phyloP scores from a whole-genome alignment of 805 yeast species.

The Yamadazyma sp. region DNA sequence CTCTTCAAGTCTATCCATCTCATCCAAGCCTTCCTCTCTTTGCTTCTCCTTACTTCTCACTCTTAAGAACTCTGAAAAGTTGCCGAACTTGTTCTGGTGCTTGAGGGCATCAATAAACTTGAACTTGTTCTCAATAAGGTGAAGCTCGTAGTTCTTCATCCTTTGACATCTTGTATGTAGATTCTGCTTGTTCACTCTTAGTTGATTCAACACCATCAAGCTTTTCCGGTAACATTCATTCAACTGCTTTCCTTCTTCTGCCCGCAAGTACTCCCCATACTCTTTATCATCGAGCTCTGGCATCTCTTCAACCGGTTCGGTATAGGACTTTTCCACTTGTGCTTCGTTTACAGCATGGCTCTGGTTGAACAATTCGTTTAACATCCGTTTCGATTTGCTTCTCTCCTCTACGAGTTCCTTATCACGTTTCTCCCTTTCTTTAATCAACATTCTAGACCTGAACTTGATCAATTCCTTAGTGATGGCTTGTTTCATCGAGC shows the following conservation, averaged over 20 bases:
- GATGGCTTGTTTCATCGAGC: slow-evolving; percentile 51
- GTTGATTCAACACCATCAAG: slow-evolving; percentile 18
- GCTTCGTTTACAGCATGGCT: background rate
- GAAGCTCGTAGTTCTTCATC: slow-evolving; percentile 34
- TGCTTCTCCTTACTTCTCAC: slow-evolving; percentile 33
- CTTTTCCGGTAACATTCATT: slow-evolving; percentile 22
- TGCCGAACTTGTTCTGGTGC: slow-evolving; percentile 17
- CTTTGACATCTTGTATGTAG: slow-evolving; percentile 22
- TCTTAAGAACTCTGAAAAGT: slow-evolving; percentile 44
- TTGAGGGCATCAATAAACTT: slow-evolving; percentile 32
- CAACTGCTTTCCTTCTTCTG: slow-evolving; percentile 23
- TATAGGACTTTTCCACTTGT: background rate
- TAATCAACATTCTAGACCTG: slow-evolving; percentile 51
- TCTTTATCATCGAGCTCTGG: slow-evolving; percentile 30
- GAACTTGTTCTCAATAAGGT: slow-evolving; percentile 37
- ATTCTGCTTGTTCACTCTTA: slow-evolving; percentile 18
- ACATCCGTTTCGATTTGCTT: slow-evolving; percentile 45
- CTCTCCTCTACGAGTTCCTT: slow-evolving; percentile 50
- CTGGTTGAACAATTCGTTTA: slow-evolving; percentile 26
- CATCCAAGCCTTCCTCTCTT: slow-evolving; percentile 47
- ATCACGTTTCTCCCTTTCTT: slow-evolving; percentile 53
- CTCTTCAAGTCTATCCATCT: slow-evolving; percentile 31
- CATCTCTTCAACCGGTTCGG: slow-evolving; percentile 7
- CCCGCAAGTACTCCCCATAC: slow-evolving; percentile 22
- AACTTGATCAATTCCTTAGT: slow-evolving; percentile 55